A percentile compares a stretch with the other conserved stretches of the same genome.
Evolutionary conservation across 352 stramenopile species (phyloP).

Genomic region (Globisporangium mamillatum): DNA sequence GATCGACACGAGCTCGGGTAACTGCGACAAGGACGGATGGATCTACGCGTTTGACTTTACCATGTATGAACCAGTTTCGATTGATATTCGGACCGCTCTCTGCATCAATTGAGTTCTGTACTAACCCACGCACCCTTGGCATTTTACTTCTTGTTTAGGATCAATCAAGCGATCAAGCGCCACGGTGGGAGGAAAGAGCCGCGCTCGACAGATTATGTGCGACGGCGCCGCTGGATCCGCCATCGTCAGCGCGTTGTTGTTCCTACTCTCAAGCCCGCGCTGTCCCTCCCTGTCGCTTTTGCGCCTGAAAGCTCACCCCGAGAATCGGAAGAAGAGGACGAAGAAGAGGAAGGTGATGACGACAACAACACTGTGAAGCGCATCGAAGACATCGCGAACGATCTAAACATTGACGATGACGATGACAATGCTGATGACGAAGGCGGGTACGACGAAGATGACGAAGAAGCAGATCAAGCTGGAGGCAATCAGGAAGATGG

Average conservation of each 20-base stretch:
- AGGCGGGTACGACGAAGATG: slow-evolving; percentile 25
- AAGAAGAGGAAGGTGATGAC: not conserved
- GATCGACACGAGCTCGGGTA: slow-evolving; percentile 45
- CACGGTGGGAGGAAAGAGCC: slow-evolving; percentile 47
- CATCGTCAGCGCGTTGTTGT: slow-evolving; percentile 35
- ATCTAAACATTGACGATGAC: slow-evolving; percentile 23
- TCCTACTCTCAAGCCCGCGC: not conserved
- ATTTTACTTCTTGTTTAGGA: slow-evolving; percentile 15
- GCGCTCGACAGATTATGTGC: slow-evolving; percentile 65
- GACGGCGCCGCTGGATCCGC: slow-evolving; percentile 63
- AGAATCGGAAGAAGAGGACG: not conserved
- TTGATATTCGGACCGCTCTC: not conserved
- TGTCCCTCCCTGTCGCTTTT: not conserved
- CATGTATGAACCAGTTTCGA: slow-evolving; percentile 28
- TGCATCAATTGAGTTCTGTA: not conserved
- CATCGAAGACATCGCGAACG: slow-evolving; percentile 8
- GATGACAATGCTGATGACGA: slow-evolving; percentile 30
- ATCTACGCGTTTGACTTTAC: slow-evolving; percentile 80
- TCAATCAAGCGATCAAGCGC: slow-evolving; percentile 68
- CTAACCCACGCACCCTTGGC: not conserved
- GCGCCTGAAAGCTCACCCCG: not conserved
- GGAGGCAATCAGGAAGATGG: slow-evolving; percentile 8
- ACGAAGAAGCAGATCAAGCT: slow-evolving; percentile 15
- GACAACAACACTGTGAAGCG: slow-evolving; percentile 9
- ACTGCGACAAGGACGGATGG: slow-evolving; percentile 69